Evolutionary conservation across 2,329 filamentous ascomycete genomes (phyloP).

Genomic region (Alternaria panax): DNA sequence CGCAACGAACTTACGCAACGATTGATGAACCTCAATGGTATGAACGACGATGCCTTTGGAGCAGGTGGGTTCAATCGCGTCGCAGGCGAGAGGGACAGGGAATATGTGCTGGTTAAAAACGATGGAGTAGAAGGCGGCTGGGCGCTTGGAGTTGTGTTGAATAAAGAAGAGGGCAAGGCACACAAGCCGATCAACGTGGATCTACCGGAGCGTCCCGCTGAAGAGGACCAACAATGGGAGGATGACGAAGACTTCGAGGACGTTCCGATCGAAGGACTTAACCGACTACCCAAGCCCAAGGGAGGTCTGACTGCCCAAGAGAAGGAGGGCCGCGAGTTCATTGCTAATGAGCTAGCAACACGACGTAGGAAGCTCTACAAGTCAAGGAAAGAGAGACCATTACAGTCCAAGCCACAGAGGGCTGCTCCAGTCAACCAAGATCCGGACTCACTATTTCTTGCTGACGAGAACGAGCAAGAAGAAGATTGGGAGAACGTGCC

Average conservation of each 20-base stretch:
- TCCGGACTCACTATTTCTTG: slow-evolving; percentile 65
- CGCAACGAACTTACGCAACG: slow-evolving; percentile 93
- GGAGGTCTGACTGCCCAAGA: slow-evolving; percentile 38
- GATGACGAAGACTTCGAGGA: slow-evolving; percentile 89
- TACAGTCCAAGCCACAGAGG: slow-evolving; percentile 23
- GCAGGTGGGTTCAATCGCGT: slow-evolving; percentile 70
- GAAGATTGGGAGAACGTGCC: slow-evolving; percentile 53
- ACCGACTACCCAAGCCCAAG: slow-evolving; percentile 74
- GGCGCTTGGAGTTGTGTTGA: slow-evolving; percentile 92
- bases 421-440: slow-evolving; percentile 45
- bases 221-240: slow-evolving; percentile 69
- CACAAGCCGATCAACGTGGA: slow-evolving; percentile 95
- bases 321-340: slow-evolving; percentile 46
- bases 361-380: slow-evolving; percentile 59
- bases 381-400: slow-evolving; percentile 43
- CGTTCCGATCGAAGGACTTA: slow-evolving; percentile 88
- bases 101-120: slow-evolving; percentile 96
- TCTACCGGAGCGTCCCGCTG: slow-evolving; percentile 57
- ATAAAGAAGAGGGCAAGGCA: slow-evolving; percentile 78
- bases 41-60: slow-evolving; percentile 77
- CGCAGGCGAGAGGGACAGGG: slow-evolving; percentile 84
- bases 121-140: slow-evolving; percentile 94
- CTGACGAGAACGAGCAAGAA: slow-evolving; percentile 52
- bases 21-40: slow-evolving; percentile 92
- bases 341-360: slow-evolving; percentile 50